Evolutionary conservation across 306 rosid species (phyloP).

Genomic region (Arachis stenosperma): DNA sequence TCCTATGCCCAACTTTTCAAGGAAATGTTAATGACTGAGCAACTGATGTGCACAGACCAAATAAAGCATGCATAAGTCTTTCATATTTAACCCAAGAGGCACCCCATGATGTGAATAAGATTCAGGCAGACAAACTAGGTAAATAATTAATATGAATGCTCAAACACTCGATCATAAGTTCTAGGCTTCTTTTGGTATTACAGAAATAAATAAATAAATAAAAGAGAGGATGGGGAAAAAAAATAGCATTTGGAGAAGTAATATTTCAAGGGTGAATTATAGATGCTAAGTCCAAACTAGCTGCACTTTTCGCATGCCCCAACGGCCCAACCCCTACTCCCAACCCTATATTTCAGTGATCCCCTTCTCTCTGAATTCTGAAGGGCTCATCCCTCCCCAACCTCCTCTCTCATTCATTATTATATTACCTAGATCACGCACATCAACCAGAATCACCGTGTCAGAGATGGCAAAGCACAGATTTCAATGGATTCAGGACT

Average conservation of each 20-base stretch:
- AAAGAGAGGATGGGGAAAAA: neutral
- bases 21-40: constrained; percentile 28
- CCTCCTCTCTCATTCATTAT: neutral
- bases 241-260: neutral
- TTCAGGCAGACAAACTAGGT: constrained; percentile 20
- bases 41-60: constrained; percentile 24
- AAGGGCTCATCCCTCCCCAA: neutral
- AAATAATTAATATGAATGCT: constrained; percentile 7
- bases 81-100: constrained; percentile 15
- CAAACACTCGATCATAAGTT: constrained; percentile 1
- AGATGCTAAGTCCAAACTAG: neutral
- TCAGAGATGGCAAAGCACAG: neutral
- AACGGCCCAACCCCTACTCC: neutral
- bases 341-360: neutral
- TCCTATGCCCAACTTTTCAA: constrained; percentile 18
- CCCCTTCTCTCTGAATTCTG: neutral
- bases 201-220: neutral
- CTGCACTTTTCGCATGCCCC: neutral
- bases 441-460: neutral
- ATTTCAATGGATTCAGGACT: neutral
- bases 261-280: neutral
- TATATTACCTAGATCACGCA: neutral
- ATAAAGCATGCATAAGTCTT: constrained; percentile 6
- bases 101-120: constrained; percentile 7
- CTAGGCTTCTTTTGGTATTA: neutral